Base-by-base conservation (phyloP, 2,329 filamentous ascomycete species). In the Aspergillus phoenicis region DNA sequence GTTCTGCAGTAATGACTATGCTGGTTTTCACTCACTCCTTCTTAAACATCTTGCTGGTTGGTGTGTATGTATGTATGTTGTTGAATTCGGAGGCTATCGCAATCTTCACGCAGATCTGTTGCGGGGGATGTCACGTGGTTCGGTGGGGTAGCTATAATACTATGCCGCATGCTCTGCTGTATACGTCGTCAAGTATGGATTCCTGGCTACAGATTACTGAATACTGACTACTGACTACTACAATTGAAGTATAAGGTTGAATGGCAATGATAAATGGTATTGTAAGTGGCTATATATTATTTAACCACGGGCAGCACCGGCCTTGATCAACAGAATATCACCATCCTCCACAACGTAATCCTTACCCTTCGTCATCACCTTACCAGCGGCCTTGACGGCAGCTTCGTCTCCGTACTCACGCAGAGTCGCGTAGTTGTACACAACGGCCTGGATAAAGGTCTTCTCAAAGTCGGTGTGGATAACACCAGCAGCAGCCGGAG, bases 381-480 rank as follows among this genome's bases (percentile, higher is more conserved):
- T 99, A 72, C 95, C 95, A 79, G 94, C 94, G 26, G 94, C 87
- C 84, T 93, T 96, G 68, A 97, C 91, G 68, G 90, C 87, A 24
- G 87, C 83, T 82, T 99, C 95, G 66, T 96, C 92, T 56, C 94
- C 94, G 52, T 91, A 82, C 80, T 98, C 95, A 81, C 89, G 92
- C 57, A 99, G 82, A 2, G 85, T 81, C 26, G 76, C 83, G 80
- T 87, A 99, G 82, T 97, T 98, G 82, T 96, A 98, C 30, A 97
- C 93, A 66, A 99, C 85, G 65, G 85, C 90, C 81, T 99, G 96
- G 71, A 99, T 99, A 77, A 99, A 99, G 0, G 96, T 99, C 88
- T 99, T 99, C 80, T 99, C 95, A 68, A 99, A 98, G 77, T 99
- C 95, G 59, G 89, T 91, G 81, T 99, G 95, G 69, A 99, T 99